A percentile compares a stretch with the other conserved stretches of the same genome.
phyloP scores from a whole-genome alignment of 768 basidiomycete species.

The Hygrophorus pudorinus region DNA sequence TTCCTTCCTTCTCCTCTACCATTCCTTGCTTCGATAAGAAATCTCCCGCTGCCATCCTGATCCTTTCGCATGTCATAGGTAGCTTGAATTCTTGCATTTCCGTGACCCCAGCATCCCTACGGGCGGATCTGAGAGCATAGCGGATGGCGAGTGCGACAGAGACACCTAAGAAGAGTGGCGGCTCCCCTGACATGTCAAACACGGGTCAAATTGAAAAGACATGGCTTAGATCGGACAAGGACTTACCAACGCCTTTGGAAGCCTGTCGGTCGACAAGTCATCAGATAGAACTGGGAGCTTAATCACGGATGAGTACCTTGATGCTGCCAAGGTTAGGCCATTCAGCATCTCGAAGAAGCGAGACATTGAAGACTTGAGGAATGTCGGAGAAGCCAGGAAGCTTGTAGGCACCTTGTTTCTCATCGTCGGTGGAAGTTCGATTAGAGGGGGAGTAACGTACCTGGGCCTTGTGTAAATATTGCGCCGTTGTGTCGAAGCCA shows the following conservation, averaged over 20 bases:
- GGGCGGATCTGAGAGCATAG: slow-evolving; percentile 11
- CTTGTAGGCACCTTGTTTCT: slow-evolving; percentile 10
- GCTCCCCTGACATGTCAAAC: not conserved
- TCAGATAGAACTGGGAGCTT: not conserved
- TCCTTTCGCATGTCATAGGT: slow-evolving; percentile 12
- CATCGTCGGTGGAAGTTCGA: not conserved
- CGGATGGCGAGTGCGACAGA: slow-evolving; percentile 14
- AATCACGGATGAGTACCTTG: slow-evolving; percentile 6
- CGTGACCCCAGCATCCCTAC: slow-evolving; percentile 7
- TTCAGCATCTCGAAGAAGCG: slow-evolving; percentile 12
- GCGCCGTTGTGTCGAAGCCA: slow-evolving; percentile 14
- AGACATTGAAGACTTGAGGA: slow-evolving; percentile 13
- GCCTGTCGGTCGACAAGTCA: not conserved
- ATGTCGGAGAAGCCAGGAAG: slow-evolving; percentile 14
- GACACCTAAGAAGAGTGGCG: slow-evolving; percentile 12
- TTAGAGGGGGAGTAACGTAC: not conserved
- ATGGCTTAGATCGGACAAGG: not conserved
- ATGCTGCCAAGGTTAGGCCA: slow-evolving; percentile 13
- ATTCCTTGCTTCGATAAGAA: slow-evolving; percentile 9
- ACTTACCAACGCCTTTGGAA: slow-evolving; percentile 11
- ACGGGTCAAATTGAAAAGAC: not conserved
- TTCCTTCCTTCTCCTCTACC: slow-evolving; percentile 9
- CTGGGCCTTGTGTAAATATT: slow-evolving; percentile 12
- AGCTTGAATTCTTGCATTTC: slow-evolving; percentile 12
- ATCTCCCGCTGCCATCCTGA: slow-evolving; percentile 11